Evolutionary conservation across 2,329 filamentous ascomycete genomes (phyloP).

Genomic region (Fusarium duplospermum): DNA sequence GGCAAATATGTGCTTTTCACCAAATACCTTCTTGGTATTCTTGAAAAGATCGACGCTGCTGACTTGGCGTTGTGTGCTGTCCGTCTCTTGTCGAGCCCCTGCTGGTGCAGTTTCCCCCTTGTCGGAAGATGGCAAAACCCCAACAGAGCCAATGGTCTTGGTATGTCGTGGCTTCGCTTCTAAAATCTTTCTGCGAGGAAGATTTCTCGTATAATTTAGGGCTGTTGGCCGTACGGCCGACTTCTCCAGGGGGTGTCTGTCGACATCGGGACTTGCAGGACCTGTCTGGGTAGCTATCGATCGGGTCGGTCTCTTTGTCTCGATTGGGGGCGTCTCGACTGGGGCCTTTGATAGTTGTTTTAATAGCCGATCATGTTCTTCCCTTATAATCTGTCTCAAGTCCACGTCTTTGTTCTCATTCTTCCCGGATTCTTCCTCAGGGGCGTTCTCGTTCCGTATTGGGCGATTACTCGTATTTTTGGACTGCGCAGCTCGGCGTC

Average conservation of each 20-base stretch:
- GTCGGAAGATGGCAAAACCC: neutral
- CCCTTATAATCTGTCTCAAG: constrained; percentile 5
- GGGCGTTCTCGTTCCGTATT: neutral
- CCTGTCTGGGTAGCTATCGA: neutral
- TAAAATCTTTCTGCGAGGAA: neutral
- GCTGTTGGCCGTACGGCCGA: neutral
- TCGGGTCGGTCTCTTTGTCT: neutral
- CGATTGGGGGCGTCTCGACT: neutral
- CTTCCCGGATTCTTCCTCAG: too few species aligned
- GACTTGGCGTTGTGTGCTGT: neutral
- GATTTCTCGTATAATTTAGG: neutral
- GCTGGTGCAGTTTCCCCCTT: neutral
- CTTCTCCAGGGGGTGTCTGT: neutral
- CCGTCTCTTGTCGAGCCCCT: neutral
- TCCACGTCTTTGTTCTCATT: neutral
- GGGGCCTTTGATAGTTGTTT: neutral
- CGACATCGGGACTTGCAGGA: neutral
- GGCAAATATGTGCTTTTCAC: neutral
- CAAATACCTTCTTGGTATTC: neutral
- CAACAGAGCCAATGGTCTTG: neutral
- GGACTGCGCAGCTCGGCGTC: neutral
- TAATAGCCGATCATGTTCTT: constrained; percentile 11
- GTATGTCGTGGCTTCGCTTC: neutral
- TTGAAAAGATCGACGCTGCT: neutral
- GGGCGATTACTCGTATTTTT: neutral